Evolutionary conservation across 1,139 yeast genomes (phyloP).

Genomic region (Nakaseomyces delphensis): DNA sequence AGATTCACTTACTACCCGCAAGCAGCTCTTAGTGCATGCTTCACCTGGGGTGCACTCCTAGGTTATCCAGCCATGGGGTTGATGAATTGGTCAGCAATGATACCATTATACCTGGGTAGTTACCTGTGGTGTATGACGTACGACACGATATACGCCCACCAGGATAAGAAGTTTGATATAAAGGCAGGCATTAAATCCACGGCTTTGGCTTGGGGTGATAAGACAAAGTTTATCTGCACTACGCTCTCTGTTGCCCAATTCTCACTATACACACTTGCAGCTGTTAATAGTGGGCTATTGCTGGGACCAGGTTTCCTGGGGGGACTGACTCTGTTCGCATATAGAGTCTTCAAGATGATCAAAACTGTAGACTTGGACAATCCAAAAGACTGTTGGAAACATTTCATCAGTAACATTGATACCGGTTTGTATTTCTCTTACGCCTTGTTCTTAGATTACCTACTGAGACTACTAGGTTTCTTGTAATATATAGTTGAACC

Average conservation of each 20-base stretch:
- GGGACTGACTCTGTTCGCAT: slow-evolving; percentile 59
- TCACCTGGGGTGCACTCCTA: slow-evolving; percentile 89
- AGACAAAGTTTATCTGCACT: slow-evolving; percentile 59
- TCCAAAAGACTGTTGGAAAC: slow-evolving; percentile 75
- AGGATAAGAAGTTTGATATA: slow-evolving; percentile 81
- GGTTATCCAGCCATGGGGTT: slow-evolving; percentile 97
- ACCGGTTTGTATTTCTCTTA: slow-evolving; percentile 74
- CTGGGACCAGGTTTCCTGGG: slow-evolving; percentile 70
- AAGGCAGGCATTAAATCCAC: slow-evolving; percentile 90
- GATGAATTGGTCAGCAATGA: slow-evolving; percentile 63
- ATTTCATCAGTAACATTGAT: slow-evolving; percentile 65
- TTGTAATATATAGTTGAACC: slow-evolving; percentile 11
- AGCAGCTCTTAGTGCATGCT: slow-evolving; percentile 67
- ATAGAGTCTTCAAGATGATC: slow-evolving; percentile 59
- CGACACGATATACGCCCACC: slow-evolving; percentile 96
- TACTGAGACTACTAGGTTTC: slow-evolving; percentile 35
- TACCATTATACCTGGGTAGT: slow-evolving; percentile 67
- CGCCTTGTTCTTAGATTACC: slow-evolving; percentile 71
- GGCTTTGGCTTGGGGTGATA: slow-evolving; percentile 85
- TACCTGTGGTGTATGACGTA: slow-evolving; percentile 92
- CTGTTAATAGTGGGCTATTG: slow-evolving; percentile 61
- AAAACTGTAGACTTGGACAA: slow-evolving; percentile 63
- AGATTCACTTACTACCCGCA: slow-evolving; percentile 95
- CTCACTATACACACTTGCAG: slow-evolving; percentile 57
- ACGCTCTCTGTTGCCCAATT: slow-evolving; percentile 62